phyloP scores from a whole-genome alignment of 1,284 basidiomycete species.

The Marasmius tenuissimus region DNA sequence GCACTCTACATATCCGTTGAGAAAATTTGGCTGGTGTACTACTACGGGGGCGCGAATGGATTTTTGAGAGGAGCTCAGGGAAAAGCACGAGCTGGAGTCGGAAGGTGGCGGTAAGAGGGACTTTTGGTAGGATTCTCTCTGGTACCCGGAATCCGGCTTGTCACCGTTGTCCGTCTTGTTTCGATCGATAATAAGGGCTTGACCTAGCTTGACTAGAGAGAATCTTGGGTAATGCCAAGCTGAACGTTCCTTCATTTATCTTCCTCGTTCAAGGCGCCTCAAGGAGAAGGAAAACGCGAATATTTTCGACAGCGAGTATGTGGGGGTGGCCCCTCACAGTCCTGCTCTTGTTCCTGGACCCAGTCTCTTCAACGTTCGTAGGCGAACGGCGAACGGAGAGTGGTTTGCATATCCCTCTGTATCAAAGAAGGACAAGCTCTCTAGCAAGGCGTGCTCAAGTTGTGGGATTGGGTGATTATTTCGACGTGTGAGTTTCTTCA shows the following conservation, averaged over 20 bases:
- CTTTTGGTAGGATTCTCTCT: no score
- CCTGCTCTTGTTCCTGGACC: not conserved
- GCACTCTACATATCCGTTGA: no score
- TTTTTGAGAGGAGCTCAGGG: no score
- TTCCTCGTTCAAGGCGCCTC: not conserved
- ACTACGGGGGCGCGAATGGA: no score
- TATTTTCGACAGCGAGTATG: not conserved
- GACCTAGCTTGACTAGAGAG: no score
- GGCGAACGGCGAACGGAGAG: not conserved
- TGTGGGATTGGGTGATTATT: slow-evolving; percentile 41
- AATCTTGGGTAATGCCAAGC: not conserved
- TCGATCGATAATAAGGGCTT: no score
- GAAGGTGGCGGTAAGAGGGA: no score
- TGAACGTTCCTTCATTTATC: not conserved
- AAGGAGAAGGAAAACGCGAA: no score
- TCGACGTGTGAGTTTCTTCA: slow-evolving; percentile 43
- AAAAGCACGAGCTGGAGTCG: no score
- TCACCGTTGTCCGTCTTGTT: no score
- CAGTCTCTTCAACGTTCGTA: not conserved
- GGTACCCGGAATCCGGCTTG: no score
- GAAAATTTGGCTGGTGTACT: no score
- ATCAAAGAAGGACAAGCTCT: not conserved
- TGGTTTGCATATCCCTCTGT: not conserved
- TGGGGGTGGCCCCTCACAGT: not conserved
- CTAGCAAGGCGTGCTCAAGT: slow-evolving; percentile 23